Evolutionary conservation across 2,329 filamentous ascomycete species (phyloP).

Genomic region (Neophaeococcomyces mojaviensis): DNA sequence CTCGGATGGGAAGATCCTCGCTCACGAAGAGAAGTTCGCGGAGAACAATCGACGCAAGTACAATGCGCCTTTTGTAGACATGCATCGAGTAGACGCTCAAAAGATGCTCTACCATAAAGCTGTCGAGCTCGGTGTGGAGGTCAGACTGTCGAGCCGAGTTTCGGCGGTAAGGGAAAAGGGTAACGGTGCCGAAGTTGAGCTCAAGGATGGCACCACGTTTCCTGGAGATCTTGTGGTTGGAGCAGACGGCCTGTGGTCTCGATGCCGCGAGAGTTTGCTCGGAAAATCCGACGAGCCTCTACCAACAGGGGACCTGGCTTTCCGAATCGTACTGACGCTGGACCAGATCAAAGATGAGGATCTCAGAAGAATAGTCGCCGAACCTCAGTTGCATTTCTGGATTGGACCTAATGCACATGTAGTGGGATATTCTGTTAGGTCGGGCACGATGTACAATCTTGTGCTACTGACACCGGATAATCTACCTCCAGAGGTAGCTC

Average conservation of each 20-base stretch:
- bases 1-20: constrained; percentile 10
- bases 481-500: constrained; percentile 26
- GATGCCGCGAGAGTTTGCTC: constrained; percentile 40
- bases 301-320: constrained; percentile 50
- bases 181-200: constrained; percentile 9
- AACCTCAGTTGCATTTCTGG: constrained; percentile 49
- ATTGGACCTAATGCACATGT: constrained; percentile 46
- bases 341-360: constrained; percentile 43
- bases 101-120: constrained; percentile 36
- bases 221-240: constrained; percentile 38
- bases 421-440: constrained; percentile 41
- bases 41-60: constrained; percentile 33
- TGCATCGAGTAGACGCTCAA: constrained; percentile 46
- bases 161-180: constrained; percentile 27
- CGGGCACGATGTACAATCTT: constrained; percentile 40
- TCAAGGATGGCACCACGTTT: background rate
- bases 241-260: constrained; percentile 43
- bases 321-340: constrained; percentile 45
- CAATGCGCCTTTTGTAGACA: constrained; percentile 24
- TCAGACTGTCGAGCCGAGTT: constrained; percentile 25
- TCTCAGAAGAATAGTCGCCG: constrained; percentile 37
- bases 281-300: constrained; percentile 38
- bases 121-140: constrained; percentile 32
- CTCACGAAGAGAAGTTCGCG: constrained; percentile 23
- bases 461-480: constrained; percentile 43